phyloP scores from a whole-genome alignment of 2,329 filamentous ascomycete genomes.

The Ophiostoma pallidulum region DNA sequence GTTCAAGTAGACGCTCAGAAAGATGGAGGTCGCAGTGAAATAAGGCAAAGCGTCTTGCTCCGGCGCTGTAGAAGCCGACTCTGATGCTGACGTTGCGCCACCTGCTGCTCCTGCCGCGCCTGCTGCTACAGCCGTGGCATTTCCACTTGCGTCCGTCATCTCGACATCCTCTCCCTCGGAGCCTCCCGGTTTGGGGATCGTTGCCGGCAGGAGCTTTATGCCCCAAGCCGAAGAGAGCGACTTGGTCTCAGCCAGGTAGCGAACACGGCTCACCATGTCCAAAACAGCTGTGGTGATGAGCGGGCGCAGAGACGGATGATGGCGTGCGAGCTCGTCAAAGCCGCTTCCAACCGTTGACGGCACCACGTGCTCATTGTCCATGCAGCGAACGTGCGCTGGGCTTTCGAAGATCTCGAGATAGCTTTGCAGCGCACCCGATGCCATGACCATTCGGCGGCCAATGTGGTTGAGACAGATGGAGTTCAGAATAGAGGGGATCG shows the following conservation, averaged over 20 bases:
- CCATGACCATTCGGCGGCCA: slow-evolving; percentile 79
- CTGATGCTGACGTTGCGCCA: background rate
- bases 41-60: slow-evolving; percentile 51
- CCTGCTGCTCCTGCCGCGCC: no score
- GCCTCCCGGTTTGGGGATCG: slow-evolving; percentile 17
- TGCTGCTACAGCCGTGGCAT: background rate
- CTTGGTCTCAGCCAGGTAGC: slow-evolving; percentile 61
- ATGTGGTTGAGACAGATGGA: slow-evolving; percentile 86
- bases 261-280: slow-evolving; percentile 78
- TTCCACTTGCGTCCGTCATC: slow-evolving; percentile 47
- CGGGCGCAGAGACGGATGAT: slow-evolving; percentile 76
- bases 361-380: slow-evolving; percentile 61
- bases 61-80: slow-evolving; percentile 14
- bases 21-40: slow-evolving; percentile 65
- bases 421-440: slow-evolving; percentile 70
- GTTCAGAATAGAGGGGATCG: slow-evolving; percentile 79
- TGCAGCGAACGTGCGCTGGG: slow-evolving; percentile 72
- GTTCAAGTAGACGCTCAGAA: slow-evolving; percentile 64
- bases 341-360: slow-evolving; percentile 66
- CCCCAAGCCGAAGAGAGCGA: slow-evolving; percentile 63
- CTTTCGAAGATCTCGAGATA: slow-evolving; percentile 98
- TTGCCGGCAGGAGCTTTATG: slow-evolving; percentile 62
- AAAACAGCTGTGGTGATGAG: slow-evolving; percentile 78
- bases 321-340: slow-evolving; percentile 89
- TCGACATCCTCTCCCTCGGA: slow-evolving; percentile 46